A percentile compares a stretch with the other conserved stretches of the same genome.
Evolutionary conservation across 2,329 filamentous ascomycete species (phyloP).

Genomic region (Exophiala oligosperma): DNA sequence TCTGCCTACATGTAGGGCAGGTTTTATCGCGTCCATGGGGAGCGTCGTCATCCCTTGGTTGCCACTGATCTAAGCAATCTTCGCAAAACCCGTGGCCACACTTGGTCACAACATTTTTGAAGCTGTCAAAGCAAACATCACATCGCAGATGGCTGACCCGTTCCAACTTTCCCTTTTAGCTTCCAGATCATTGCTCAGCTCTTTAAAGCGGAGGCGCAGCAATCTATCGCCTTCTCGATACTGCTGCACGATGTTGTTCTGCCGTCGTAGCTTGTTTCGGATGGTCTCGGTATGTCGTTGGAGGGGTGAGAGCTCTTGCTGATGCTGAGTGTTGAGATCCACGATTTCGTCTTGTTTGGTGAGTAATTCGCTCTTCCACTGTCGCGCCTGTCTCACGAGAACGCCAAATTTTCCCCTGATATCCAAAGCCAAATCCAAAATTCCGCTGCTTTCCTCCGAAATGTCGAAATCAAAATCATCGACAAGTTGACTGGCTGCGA

Average conservation of each 20-base stretch:
- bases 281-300: not conserved
- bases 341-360: conserved; percentile 1
- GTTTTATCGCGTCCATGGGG: not conserved
- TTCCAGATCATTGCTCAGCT: conserved; percentile 1
- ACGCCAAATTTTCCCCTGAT: not conserved
- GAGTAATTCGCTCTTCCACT: not conserved
- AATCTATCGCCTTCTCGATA: not conserved
- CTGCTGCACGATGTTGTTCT: not conserved
- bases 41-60: not conserved
- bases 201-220: conserved; percentile 1
- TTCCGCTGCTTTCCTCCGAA: not conserved
- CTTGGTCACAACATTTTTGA: conserved; percentile 5
- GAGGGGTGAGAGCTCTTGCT: not conserved
- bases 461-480: not conserved
- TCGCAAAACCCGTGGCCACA: conserved; percentile 3
- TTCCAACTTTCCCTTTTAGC: conserved; percentile 1
- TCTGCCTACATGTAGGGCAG: conserved; percentile 2
- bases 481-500: not conserved
- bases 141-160: not conserved
- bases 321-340: not conserved
- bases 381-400: not conserved
- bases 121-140: conserved; percentile 4
- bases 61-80: not conserved
- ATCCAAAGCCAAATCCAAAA: not conserved
- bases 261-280: not conserved